Evolutionary conservation across 2,329 filamentous ascomycete genomes (phyloP), one percentile per base, ranked within the genome.

Genomic region (Colletotrichum echinochloae): DNA sequence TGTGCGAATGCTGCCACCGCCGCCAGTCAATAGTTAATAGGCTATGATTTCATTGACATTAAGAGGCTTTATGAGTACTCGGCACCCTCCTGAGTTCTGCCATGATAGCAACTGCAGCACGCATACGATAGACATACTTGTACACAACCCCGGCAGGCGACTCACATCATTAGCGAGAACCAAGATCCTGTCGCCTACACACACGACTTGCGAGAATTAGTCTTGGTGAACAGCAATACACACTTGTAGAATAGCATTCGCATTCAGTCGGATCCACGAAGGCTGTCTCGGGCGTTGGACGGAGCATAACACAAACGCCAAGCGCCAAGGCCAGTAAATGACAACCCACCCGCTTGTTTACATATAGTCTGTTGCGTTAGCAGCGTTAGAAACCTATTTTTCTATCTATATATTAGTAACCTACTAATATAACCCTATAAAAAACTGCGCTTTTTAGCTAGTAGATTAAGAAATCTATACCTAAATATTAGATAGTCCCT

Each of bases 251-350:
- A n/a, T n/a, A n/a, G 28, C 18, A n/a, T n/a, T n/a, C n/a, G 26
- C 18, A 46, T n/a, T 23, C 8, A n/a, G 20, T 8, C n/a, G 6
- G 12, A 18, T 37, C 16, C 33, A 39, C 5, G n/a, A 37, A 37
- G 7, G 20, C 20, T 11, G 7, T 56, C n/a, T 39, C 12, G 52
- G 52, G 3, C n/a, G 33, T 23, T 2, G 52, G 26, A 59, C 37
- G 26, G 55, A 6, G 39, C 14, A 14, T 16, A 14, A n/a, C 18
- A 12, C 18, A 18, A 59, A 12, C 55, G 11, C 12, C 37, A 8
- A 37, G 41, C 55, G 55, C 37, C 55, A 59, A 59, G 55, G 23
- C 37, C 28, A 44, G 18, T 8, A 23, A n/a, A 57, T 30, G 26
- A n/a, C 20, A 35, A 4, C 37, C 37, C n/a, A 20, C 52, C 30